Conservation (phyloP, 257 asterid species). For the Gentiana straminea region DNA sequence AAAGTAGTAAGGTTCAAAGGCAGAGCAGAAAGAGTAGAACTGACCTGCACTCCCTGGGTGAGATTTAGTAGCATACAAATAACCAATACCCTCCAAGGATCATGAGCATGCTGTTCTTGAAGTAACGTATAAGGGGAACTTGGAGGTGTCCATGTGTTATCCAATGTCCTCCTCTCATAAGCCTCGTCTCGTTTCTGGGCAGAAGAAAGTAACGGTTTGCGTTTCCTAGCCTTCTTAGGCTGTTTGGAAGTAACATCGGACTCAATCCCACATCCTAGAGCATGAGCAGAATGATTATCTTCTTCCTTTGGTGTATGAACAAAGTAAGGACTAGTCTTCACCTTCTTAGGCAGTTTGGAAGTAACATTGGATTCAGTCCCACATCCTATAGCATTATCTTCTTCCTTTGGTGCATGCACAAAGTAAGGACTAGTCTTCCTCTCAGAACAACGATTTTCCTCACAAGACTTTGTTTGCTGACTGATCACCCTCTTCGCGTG, state of each 20-base stretch:
- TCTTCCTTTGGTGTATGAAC: conserved; percentile 13
- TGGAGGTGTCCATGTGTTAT: conserved; percentile 73
- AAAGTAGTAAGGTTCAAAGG: background rate
- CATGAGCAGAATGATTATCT: conserved; percentile 6
- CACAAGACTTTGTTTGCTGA: background rate
- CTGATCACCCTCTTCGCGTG: conserved; percentile 5
- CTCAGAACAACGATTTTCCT: conserved; percentile 1
- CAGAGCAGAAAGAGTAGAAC: background rate
- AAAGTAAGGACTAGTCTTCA: conserved; percentile 25
- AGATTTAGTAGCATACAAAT: conserved; percentile 84
- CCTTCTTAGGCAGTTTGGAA: conserved; percentile 12
- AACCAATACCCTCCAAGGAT: conserved; percentile 94
- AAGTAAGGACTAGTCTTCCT: conserved; percentile 30
- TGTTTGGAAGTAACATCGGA: conserved; percentile 9
- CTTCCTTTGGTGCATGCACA: conserved; percentile 12
- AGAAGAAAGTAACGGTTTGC: conserved; percentile 27
- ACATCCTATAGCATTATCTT: conserved; percentile 8
- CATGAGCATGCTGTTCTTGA: conserved; percentile 77
- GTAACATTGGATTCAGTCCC: conserved; percentile 8
- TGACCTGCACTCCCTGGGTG: conserved; percentile 73
- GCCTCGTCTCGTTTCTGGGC: conserved; percentile 59
- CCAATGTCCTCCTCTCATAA: conserved; percentile 43
- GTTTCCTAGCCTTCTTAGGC: conserved; percentile 8
- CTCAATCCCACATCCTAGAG: conserved; percentile 10
- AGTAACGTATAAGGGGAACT: conserved; percentile 62